Base-by-base conservation (phyloP, 805 yeast genomes). In the Metschnikowia cerradonensis region DNA sequence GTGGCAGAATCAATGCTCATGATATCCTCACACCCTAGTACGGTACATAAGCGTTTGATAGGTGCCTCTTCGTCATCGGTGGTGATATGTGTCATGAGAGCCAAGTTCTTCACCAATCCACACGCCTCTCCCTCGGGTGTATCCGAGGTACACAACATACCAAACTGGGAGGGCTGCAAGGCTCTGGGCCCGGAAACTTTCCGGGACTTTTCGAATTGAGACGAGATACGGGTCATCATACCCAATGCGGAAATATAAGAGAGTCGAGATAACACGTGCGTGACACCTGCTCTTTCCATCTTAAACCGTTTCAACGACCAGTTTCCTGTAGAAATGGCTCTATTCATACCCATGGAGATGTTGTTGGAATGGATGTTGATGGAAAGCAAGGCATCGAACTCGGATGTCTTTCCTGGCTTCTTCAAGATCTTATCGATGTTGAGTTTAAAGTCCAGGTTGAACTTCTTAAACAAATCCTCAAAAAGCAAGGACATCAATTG, bases 91-190 rank as follows among this genome's bases (percentile, higher is more conserved):
- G 99, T 94, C 99, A 94, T 94, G 43, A 94, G 77, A 1, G 99
- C 99, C 67, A 94, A 76, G 66, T 94, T 94, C 72, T 94, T 94
- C 35, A 94, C 99, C 68, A 94, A 79, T 64, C 99, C 99, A 82
- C 99, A 94, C 0, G 99, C 99, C 71, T 94, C 99, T 78, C 99
- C 99, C 79, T 94, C 99, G 1, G 99, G 99, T 0, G 99, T 94
- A 79, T 94, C 99, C 0, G 98, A 88, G 6, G 98, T 90, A 77
- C 99, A 94, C 53, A 94, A 77, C 98, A 94, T 94, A 66, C 99
- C 99, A 68, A 94, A 94, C 73, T 94, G 99, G 1, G 99, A 94
- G 10, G 99, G 99, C 70, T 94, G 99, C 58, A 94, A 78, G 14
- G 99, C 97, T 79, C 99, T 87, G 46, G 99, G 99, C 41, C 99